A percentile compares a stretch with the other conserved stretches of the same genome.
Evolutionary conservation across 345 rosid species (phyloP).

Genomic region (Fremontodendron californicum): DNA sequence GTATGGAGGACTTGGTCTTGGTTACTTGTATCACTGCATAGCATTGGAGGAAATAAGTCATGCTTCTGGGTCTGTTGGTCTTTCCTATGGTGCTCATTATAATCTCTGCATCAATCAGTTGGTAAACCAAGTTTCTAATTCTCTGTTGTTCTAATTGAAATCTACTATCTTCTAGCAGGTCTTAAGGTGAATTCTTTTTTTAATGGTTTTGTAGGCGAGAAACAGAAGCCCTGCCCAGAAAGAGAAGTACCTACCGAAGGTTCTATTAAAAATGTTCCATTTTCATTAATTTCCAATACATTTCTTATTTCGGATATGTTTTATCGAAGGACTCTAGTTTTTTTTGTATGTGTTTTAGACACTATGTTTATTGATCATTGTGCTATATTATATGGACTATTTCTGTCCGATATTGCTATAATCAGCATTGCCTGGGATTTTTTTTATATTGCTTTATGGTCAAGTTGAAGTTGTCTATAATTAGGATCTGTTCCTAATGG

Average conservation of each 20-base stretch:
- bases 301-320: background rate
- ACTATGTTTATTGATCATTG: background rate
- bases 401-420: background rate
- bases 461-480: background rate
- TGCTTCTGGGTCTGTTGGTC: slow-evolving; percentile 86
- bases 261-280: slow-evolving; percentile 18
- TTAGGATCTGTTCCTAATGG: no score
- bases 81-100: slow-evolving; percentile 93
- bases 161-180: background rate
- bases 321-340: no score
- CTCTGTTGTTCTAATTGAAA: background rate
- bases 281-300: background rate
- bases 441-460: slow-evolving; percentile 1
- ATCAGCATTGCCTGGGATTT: background rate
- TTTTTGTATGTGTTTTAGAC: background rate
- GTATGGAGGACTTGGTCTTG: slow-evolving; percentile 95
- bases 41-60: slow-evolving; percentile 91
- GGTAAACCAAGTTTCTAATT: slow-evolving; percentile 42
- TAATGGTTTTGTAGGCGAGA: slow-evolving; percentile 57
- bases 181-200: background rate
- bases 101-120: slow-evolving; percentile 92
- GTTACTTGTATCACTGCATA: slow-evolving; percentile 87
- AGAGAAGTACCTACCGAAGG: slow-evolving; percentile 87
- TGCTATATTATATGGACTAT: background rate
- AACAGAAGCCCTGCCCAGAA: slow-evolving; percentile 78